Evolutionary conservation across 2,329 filamentous ascomycete genomes (phyloP).

Genomic region (Cucurbitaria berberidis): DNA sequence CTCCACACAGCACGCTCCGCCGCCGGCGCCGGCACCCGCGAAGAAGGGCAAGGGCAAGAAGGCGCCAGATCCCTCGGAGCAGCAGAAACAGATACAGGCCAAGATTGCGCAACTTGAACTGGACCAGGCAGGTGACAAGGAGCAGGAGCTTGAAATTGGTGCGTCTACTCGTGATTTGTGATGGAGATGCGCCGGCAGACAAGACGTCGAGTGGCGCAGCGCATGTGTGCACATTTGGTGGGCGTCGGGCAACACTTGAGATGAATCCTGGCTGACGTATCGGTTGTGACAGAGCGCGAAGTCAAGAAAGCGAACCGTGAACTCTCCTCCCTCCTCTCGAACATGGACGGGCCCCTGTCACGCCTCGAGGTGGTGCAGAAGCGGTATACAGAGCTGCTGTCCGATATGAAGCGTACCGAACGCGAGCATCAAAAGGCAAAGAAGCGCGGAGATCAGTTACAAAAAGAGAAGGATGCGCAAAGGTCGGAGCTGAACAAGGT

Average conservation of each 20-base stretch:
- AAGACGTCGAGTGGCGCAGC: slow-evolving; percentile 3
- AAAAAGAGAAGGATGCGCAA: slow-evolving; percentile 94
- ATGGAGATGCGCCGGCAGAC: slow-evolving; percentile 1
- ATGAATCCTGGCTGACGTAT: slow-evolving; percentile 34
- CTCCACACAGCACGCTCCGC: slow-evolving; percentile 55
- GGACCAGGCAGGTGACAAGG: slow-evolving; percentile 90
- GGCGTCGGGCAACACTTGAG: slow-evolving; percentile 5
- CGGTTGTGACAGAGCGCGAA: slow-evolving; percentile 73
- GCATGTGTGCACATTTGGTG: slow-evolving; percentile 1
- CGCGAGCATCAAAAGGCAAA: slow-evolving; percentile 95
- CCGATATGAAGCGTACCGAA: slow-evolving; percentile 94
- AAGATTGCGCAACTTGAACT: slow-evolving; percentile 95
- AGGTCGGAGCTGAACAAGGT: slow-evolving; percentile 90
- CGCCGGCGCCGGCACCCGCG: slow-evolving; percentile 61
- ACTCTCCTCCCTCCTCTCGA: slow-evolving; percentile 80
- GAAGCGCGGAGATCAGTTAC: slow-evolving; percentile 89
- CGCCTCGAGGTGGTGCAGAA: slow-evolving; percentile 91
- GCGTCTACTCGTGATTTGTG: slow-evolving; percentile 25
- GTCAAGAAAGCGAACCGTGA: slow-evolving; percentile 94
- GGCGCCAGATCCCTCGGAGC: slow-evolving; percentile 81
- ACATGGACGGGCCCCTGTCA: slow-evolving; percentile 89
- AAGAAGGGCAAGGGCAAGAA: slow-evolving; percentile 90
- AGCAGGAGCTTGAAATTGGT: slow-evolving; percentile 96
- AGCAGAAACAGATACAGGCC: slow-evolving; percentile 87
- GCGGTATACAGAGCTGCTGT: slow-evolving; percentile 87